Evolutionary conservation across 305 asterid genomes (phyloP).

Genomic region (Rubia tinctorum): DNA sequence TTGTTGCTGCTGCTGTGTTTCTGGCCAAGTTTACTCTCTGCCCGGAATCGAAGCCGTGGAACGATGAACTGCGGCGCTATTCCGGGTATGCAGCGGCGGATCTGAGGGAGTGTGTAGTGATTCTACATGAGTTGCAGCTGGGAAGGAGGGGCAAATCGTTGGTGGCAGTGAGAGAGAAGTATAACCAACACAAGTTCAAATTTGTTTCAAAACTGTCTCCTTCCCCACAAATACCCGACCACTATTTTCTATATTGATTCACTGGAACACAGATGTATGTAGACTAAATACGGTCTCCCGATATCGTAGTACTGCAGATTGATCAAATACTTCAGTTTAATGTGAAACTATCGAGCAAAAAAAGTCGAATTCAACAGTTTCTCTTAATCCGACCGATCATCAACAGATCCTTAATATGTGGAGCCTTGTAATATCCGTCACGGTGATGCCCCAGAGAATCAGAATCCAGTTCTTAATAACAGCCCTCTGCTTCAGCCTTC

Average conservation of each 20-base stretch:
- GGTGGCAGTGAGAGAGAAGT: conserved; percentile 1
- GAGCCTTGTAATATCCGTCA: too few relatives aligned
- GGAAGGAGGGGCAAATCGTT: neutral
- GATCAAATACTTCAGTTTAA: neutral
- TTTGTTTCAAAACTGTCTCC: neutral
- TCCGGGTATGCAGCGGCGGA: neutral
- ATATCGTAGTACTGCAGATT: neutral
- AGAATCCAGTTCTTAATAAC: too few relatives aligned
- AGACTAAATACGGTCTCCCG: neutral
- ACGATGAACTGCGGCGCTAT: neutral
- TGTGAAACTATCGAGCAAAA: neutral
- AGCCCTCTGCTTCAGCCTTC: too few relatives aligned
- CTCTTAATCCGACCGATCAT: neutral
- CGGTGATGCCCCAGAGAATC: too few relatives aligned
- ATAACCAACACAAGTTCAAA: neutral
- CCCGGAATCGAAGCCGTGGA: conserved; percentile 65
- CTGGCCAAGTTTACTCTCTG: conserved; percentile 58
- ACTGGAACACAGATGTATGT: neutral
- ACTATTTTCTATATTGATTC: neutral
- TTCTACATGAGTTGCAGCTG: neutral
- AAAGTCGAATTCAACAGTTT: neutral
- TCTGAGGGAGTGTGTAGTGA: neutral
- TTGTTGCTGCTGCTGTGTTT: conserved; percentile 76
- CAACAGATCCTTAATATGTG: too few relatives aligned
- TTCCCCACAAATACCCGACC: neutral